Percentiles rank a stretch among this genome's conserved stretches.
Conservation (phyloP, 331 rosid species). For the Malus hybrid region DNA sequence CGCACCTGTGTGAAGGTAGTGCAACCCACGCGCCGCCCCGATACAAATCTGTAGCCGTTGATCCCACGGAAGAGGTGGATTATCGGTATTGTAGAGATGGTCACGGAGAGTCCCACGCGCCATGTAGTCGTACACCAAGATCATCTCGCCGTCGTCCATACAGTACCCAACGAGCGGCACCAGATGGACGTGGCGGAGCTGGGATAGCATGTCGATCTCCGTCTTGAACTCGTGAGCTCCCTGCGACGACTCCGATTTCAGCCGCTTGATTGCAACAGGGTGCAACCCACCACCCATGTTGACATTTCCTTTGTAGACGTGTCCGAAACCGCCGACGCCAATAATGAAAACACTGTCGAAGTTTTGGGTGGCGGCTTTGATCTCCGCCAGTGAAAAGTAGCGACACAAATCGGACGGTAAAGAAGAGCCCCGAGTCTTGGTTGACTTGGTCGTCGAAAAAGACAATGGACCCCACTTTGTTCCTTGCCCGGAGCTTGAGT, state of each 20-base stretch:
- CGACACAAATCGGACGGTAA: slow-evolving; percentile 21
- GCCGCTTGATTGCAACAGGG: slow-evolving; percentile 24
- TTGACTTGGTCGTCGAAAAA: slow-evolving; percentile 14
- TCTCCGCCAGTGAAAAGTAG: slow-evolving; percentile 23
- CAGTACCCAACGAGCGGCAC: slow-evolving; percentile 42
- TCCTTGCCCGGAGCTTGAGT: not conserved
- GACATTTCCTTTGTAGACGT: slow-evolving; percentile 28
- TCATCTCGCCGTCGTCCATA: slow-evolving; percentile 30
- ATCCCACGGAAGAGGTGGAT: slow-evolving; percentile 23
- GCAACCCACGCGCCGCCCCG: slow-evolving; percentile 38
- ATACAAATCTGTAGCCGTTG: slow-evolving; percentile 38
- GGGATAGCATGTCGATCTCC: slow-evolving; percentile 34
- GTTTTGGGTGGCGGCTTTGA: slow-evolving; percentile 22
- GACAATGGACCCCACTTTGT: slow-evolving; percentile 12
- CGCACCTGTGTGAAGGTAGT: slow-evolving; percentile 42
- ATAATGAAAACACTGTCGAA: slow-evolving; percentile 10
- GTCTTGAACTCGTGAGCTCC: slow-evolving; percentile 26
- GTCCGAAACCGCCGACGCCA: slow-evolving; percentile 26
- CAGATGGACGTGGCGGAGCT: slow-evolving; percentile 21
- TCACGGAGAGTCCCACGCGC: slow-evolving; percentile 21
- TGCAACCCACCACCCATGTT: not conserved
- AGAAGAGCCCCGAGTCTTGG: slow-evolving; percentile 1
- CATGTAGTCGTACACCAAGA: slow-evolving; percentile 51
- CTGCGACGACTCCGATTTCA: slow-evolving; percentile 22
- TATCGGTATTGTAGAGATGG: slow-evolving; percentile 16